Evolutionary conservation across 495 filamentous ascomycete species (phyloP), one percentile per base, ranked within the genome.

Genomic region (Cenococcum geophilum): DNA sequence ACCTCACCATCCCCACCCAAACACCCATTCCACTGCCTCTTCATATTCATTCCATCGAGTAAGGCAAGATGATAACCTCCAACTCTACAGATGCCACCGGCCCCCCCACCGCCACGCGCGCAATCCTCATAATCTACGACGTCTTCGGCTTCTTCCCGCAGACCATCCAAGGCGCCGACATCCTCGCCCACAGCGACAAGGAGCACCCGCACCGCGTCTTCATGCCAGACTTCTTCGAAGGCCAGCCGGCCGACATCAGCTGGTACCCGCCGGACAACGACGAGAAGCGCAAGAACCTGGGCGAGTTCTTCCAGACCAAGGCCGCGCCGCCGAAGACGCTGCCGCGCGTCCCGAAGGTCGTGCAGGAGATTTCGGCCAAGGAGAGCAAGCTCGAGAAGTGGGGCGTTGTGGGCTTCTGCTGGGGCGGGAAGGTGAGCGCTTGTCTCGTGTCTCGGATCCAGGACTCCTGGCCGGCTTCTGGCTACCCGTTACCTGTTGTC

Each of bases 351-450:
- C 84, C 84, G 0, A 78, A 74, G 6, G 76, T 87, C 59, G 75
- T 93, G 58, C 73, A 83, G 62, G 76, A 80, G 57, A 67, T 89
- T 37, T 68, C 71, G 65, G 77, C 68, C 65, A 80, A 80, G 76
- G 49, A 16, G 49, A 77, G 80, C 14, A 73, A 74, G 32, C 84
- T 95, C 67, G 77, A 85, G 68, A 85, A 81, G 34, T 96, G 89
- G 90, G 91, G 79, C n/a, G 78, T 90, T 59, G 71, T 97, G n/a
- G 92, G 92, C 14, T 91, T 80, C 82, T 98, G 92, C 81, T 98
- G 92, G 92, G 92, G 92, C 59, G 67, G 64, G 20, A 70, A 70
- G 65, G 65, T 63, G 40, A 16, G 54, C 22, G 27, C 27, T 32
- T 32, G 27, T 32, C 27, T 32, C 3, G 27, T 32, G 27, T 32